Evolutionary conservation across 2,329 filamentous ascomycete species (phyloP), one percentile per base, ranked within the genome.

Genomic region (Aspergillus chevalieri): DNA sequence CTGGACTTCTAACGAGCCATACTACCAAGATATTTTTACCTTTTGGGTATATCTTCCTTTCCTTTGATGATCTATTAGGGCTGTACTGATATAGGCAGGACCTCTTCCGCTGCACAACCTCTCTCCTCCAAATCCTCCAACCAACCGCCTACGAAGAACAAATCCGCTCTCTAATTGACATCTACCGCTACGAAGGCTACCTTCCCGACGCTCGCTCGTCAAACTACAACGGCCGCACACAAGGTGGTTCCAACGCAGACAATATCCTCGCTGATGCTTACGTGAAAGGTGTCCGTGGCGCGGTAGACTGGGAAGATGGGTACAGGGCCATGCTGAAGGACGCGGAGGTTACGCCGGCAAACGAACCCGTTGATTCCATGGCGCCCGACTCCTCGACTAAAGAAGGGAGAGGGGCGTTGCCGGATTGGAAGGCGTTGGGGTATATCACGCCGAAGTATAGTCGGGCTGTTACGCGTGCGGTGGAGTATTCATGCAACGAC

Each of bases 181-280:
- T 85, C 57, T 88, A 80, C 79, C 72, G 81, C 48, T 69, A 82
- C 52, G 81, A 83, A 4, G 82, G 82, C 4, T 87, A 78, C 57
- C 71, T 85, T 60, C 83, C 83, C 0, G 83, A 86, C 57, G 84
- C 75, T 0, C 78, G 84, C 9, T 86, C 82, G 0, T 85, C 80
- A 1, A 83, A 86, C 65, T 85, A 74, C 69, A 88, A 86, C 53
- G 85, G 85, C 8, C 79, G 80, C 14, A 80, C 81, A 0, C 85
- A 88, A 62, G 85, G 83, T 9, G 85, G 85, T 6, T 84, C 79
- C 10, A 87, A 87, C 58, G 79, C 80, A 3, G 85, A 89, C 62
- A 87, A 85, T 49, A 78, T 89, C 3, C 77, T 89, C 14, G 85
- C 85, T 2, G 85, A 89, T 59, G 85, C 85, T 0, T 88, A 81